Base-by-base conservation (phyloP, 495 filamentous ascomycete species). In the Pyrenopolyporus hunteri region DNA sequence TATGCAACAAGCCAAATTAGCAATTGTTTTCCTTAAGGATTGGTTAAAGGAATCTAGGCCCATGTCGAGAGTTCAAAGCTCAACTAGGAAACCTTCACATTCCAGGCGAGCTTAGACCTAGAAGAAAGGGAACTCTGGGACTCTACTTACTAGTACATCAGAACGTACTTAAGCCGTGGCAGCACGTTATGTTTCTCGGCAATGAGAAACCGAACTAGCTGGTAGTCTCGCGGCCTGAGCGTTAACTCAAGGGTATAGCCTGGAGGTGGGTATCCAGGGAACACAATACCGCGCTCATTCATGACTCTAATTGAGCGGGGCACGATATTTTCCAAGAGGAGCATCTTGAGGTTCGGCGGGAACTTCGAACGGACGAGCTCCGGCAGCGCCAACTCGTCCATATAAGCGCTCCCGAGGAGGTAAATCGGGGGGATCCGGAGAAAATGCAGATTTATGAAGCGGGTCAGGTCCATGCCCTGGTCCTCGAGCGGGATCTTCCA, bases 141-240 rank as follows among this genome's bases (percentile, higher is more conserved):
- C n/a, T n/a, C n/a, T n/a, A n/a, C n/a, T n/a, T n/a, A n/a, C n/a
- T 64, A 64, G 7, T 64, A 64, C 62, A 64, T 59, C 11, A 64
- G 55, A 1, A 64, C 55, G 31, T 64, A 64, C 49, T 64, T 64
- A 6, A 64, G 55, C 26, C 43, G 54, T 6, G 62, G 62, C 37
- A 64, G n/a, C n/a, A 64, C 55, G 2, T 46, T 32, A 7, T 59
- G 48, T 17, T 59, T 64, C 32, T 64, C 49, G 14, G 55, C 40
- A 29, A 59, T 64, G n/a, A 64, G 20, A 37, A 49, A 64, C 22
- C 55, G 55, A 19, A 64, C 57, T 6, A 64, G 44, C 8, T 64
- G 62, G 37, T 59, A 64, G 23, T 64, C 62, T 19, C 55, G 55
- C 35, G 62, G 62, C 49, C 57, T 48, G 4, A 64, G 62, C 11